Percentiles rank a stretch among this genome's conserved stretches.
Evolutionary conservation across 257 asterid genomes (phyloP).

Genomic region (Nicotiana benthamiana): DNA sequence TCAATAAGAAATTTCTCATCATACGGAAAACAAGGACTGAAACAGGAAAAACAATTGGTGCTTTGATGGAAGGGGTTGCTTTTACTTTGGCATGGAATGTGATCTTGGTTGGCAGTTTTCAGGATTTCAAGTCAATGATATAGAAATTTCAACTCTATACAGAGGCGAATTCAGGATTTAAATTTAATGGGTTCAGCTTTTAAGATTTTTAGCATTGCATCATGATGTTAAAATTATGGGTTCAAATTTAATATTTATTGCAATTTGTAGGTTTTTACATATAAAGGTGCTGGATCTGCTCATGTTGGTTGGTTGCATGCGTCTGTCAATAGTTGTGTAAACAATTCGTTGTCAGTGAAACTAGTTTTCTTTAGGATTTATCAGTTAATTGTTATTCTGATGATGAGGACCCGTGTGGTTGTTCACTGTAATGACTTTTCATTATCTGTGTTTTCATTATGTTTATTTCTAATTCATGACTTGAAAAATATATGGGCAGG

Average conservation of each 20-base stretch:
- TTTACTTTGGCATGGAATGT: neutral
- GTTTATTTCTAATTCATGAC: neutral
- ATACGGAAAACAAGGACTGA: neutral
- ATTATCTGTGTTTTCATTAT: neutral
- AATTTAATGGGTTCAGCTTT: too few species aligned
- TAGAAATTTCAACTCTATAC: too few species aligned
- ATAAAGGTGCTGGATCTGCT: neutral
- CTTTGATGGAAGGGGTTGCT: neutral
- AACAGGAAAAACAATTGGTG: neutral
- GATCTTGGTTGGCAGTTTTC: neutral
- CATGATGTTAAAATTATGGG: too few species aligned
- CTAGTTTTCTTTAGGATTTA: neutral
- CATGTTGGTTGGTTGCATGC: neutral
- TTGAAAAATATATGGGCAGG: conserved; percentile 23
- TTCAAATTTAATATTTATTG: too few species aligned
- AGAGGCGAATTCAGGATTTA: too few species aligned
- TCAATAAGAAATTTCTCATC: neutral
- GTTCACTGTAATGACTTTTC: neutral
- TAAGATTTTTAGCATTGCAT: too few species aligned
- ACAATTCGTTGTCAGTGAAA: too few species aligned
- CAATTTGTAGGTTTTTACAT: too few species aligned
- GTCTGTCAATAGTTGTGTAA: neutral
- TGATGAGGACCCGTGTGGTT: neutral
- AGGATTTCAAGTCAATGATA: neutral
- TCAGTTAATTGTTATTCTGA: too few species aligned